phyloP scores from a whole-genome alignment of 805 yeast species.

The Ogataea neopini region DNA sequence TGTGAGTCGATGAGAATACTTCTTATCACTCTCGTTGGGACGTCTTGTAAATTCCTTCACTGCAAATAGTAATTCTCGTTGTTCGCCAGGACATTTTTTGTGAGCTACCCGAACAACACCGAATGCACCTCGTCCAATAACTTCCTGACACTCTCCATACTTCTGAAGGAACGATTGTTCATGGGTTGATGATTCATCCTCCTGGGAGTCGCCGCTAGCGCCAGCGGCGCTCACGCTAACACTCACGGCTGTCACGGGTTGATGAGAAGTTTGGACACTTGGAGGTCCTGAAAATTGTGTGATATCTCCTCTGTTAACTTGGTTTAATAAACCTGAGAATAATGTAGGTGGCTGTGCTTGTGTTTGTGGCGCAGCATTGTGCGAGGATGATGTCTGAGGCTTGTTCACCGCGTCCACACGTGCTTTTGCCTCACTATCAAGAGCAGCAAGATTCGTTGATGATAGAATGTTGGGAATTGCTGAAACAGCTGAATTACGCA shows the following conservation, averaged over 20 bases:
- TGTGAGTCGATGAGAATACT: slow-evolving; percentile 71
- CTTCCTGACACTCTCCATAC: slow-evolving; percentile 94
- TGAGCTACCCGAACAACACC: slow-evolving; percentile 92
- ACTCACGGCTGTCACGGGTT: slow-evolving; percentile 28
- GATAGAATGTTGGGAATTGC: slow-evolving; percentile 70
- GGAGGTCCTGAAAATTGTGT: slow-evolving; percentile 30
- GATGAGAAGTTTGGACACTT: slow-evolving; percentile 12
- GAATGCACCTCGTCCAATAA: slow-evolving; percentile 90
- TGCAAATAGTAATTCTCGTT: slow-evolving; percentile 52
- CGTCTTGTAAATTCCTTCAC: slow-evolving; percentile 81
- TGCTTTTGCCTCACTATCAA: slow-evolving; percentile 31
- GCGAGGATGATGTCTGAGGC: slow-evolving; percentile 4
- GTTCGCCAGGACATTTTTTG: slow-evolving; percentile 45
- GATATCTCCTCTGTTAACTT: slow-evolving; percentile 44
- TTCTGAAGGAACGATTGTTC: slow-evolving; percentile 71
- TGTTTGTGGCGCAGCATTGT: slow-evolving; percentile 14
- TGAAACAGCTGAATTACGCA: slow-evolving; percentile 68
- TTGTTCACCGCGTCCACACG: slow-evolving; percentile 28
- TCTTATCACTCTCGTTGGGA: slow-evolving; percentile 61
- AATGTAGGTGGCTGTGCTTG: slow-evolving; percentile 62
- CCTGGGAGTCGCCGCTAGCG: slow-evolving; percentile 32
- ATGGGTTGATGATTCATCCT: slow-evolving; percentile 12
- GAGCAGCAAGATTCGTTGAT: slow-evolving; percentile 29
- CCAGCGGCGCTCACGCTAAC: slow-evolving; percentile 14
- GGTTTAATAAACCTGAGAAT: slow-evolving; percentile 65